Percentiles rank a stretch among this genome's conserved stretches.
phyloP scores from a whole-genome alignment of 1,284 basidiomycete species.

The Apiotrichum veenhuisii region DNA sequence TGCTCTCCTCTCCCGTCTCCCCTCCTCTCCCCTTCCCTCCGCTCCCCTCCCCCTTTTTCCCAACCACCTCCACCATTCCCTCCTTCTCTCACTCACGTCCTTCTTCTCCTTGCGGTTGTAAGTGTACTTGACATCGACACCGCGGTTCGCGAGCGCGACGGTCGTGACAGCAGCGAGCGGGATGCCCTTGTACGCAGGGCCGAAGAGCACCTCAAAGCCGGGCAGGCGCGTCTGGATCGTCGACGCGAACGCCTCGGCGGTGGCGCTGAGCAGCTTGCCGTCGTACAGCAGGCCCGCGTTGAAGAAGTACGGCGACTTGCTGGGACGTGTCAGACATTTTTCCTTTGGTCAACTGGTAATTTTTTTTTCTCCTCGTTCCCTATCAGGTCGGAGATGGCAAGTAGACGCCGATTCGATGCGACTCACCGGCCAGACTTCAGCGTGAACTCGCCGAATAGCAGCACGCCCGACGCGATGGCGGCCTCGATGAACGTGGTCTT shows the following conservation, averaged over 20 bases:
- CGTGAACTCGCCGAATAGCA: constrained; percentile 86
- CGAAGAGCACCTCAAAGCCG: constrained; percentile 85
- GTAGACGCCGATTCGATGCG: no score
- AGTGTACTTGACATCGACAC: constrained; percentile 52
- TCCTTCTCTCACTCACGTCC: constrained; percentile 57
- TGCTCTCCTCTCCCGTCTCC: no score
- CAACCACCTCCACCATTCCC: no score
- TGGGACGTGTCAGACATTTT: constrained; percentile 41
- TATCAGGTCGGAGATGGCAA: background rate
- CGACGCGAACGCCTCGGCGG: constrained; percentile 82
- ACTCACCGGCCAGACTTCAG: constrained; percentile 89
- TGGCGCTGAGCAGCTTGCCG: constrained; percentile 71
- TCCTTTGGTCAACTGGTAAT: no score
- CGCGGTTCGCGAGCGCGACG: constrained; percentile 57
- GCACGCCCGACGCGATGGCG: constrained; percentile 51
- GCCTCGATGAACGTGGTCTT: constrained; percentile 49
- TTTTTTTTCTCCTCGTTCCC: background rate
- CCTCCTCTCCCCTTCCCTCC: background rate
- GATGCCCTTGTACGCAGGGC: constrained; percentile 98
- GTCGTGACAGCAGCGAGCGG: constrained; percentile 85
- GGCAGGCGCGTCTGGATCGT: constrained; percentile 55
- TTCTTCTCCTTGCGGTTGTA: constrained; percentile 97
- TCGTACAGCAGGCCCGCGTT: constrained; percentile 86
- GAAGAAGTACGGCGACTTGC: constrained; percentile 93
- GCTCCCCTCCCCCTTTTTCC: background rate